Conservation (phyloP, 331 rosid species). For the Acacia pycnantha region DNA sequence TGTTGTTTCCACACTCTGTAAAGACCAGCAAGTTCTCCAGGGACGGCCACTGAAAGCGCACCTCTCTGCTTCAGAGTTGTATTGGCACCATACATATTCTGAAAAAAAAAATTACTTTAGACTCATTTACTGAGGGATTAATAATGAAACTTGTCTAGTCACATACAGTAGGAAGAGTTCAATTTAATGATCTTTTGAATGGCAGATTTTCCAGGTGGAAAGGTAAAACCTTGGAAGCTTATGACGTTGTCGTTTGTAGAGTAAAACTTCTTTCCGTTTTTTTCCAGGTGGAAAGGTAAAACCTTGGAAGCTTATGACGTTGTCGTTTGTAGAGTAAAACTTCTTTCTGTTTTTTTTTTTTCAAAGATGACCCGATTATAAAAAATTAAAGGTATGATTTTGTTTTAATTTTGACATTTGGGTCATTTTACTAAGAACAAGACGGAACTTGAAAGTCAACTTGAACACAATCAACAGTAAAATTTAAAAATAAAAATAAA, state of each 20-base stretch:
- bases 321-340: not conserved
- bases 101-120: not conserved
- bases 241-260: no score
- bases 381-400: not conserved
- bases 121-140: not conserved
- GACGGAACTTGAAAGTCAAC: not conserved
- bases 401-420: not conserved
- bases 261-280: not conserved
- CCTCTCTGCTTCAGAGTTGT: slow-evolving; percentile 55
- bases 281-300: not conserved
- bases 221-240: no score
- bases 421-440: not conserved
- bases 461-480: not conserved
- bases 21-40: slow-evolving; percentile 84
- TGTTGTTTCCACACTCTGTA: slow-evolving; percentile 63
- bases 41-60: slow-evolving; percentile 65
- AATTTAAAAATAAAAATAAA: no score
- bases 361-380: not conserved
- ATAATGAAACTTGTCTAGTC: no score
- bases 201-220: not conserved
- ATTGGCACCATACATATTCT: slow-evolving; percentile 76
- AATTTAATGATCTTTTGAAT: not conserved
- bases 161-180: not conserved
- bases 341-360: not conserved
- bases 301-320: not conserved